Evolutionary conservation across 768 basidiomycete species (phyloP).

Genomic region (Floccularia luteovirens): DNA sequence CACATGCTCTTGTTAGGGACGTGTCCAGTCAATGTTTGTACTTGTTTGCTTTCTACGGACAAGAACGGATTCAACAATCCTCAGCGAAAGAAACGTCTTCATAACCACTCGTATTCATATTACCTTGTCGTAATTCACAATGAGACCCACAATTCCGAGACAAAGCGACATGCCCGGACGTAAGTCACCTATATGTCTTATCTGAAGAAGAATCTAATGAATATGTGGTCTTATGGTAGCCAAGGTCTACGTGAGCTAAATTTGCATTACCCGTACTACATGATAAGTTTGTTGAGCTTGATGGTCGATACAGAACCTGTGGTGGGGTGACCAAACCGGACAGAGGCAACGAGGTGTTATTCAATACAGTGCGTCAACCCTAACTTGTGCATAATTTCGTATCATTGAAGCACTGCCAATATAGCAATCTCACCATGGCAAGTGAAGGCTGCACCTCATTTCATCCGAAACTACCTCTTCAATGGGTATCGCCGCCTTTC

Average conservation of each 20-base stretch:
- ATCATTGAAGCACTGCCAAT: slow-evolving; percentile 1
- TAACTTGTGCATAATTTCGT: slow-evolving; percentile 1
- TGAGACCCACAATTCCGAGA: slow-evolving; percentile 58
- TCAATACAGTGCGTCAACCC: slow-evolving; percentile 63
- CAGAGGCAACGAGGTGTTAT: slow-evolving; percentile 67
- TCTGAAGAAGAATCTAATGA: slow-evolving; percentile 2
- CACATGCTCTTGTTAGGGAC: slow-evolving; percentile 2
- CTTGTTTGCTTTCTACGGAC: slow-evolving; percentile 22
- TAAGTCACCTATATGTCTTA: slow-evolving; percentile 28
- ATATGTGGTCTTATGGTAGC: slow-evolving; percentile 29
- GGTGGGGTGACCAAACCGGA: slow-evolving; percentile 81
- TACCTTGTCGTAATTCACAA: slow-evolving; percentile 22
- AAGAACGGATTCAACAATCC: slow-evolving; percentile 20
- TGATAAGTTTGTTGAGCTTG: slow-evolving; percentile 1
- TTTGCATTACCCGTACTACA: not conserved
- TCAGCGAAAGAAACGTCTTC: slow-evolving; percentile 8
- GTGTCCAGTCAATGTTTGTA: slow-evolving; percentile 18
- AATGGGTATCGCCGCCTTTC: slow-evolving; percentile 79
- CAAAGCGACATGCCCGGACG: slow-evolving; percentile 79
- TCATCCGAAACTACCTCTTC: slow-evolving; percentile 72
- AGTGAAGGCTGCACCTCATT: slow-evolving; percentile 63
- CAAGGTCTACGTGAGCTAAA: slow-evolving; percentile 70
- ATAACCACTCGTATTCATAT: slow-evolving; percentile 10
- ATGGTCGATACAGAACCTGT: slow-evolving; percentile 51
- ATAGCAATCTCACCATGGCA: slow-evolving; percentile 81